phyloP scores from a whole-genome alignment of 2,329 filamentous ascomycete species.

The Thermomyces lanuginosus region DNA sequence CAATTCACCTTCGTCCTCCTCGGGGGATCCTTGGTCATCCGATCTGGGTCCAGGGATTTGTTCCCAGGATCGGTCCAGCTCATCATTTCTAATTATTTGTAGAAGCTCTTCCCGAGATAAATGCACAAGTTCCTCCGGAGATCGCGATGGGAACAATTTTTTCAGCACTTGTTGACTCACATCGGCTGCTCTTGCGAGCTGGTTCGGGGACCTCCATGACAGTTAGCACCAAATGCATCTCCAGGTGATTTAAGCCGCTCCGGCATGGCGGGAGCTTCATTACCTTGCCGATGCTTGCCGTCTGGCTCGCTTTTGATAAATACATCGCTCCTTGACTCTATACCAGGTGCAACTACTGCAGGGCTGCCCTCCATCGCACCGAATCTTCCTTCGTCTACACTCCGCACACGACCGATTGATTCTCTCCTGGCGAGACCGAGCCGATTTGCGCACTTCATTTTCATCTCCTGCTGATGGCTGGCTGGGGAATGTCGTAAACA shows the following conservation, averaged over 20 bases:
- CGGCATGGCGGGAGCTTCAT: neutral
- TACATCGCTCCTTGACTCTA: constrained; percentile 1
- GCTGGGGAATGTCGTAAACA: too few species aligned
- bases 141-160: neutral
- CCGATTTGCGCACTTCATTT: too few species aligned
- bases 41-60: neutral
- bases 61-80: neutral
- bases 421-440: too few species aligned
- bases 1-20: neutral
- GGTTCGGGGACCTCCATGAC: constrained; percentile 1
- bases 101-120: constrained; percentile 1
- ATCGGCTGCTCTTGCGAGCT: neutral
- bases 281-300: neutral
- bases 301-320: neutral
- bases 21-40: neutral
- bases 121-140: constrained; percentile 1
- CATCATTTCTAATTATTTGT: constrained; percentile 1
- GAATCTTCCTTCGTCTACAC: constrained; percentile 38
- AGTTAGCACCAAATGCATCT: neutral
- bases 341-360: constrained; percentile 3
- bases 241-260: neutral
- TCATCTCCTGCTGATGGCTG: too few species aligned
- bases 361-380: constrained; percentile 41
- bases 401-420: constrained; percentile 38
- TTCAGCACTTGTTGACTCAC: neutral